These are phyloP conservation scores for Chrysanthemum lavandulifolium DNA, from an alignment of 129 eudicot species.

Conservation along the genomic window DNA sequence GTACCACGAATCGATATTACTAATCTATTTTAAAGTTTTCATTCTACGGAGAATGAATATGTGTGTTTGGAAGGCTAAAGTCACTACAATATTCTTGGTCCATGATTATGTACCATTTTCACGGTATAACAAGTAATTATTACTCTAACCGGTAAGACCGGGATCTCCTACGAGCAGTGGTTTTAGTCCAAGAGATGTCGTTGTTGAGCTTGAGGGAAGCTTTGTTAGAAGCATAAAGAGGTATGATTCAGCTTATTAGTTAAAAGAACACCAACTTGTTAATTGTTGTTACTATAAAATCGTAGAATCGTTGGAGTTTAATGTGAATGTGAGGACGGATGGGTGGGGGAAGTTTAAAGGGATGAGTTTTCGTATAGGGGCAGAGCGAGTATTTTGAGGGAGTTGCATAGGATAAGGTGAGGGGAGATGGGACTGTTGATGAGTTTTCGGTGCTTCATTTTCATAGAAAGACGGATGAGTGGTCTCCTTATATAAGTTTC, in stretches of 20 bases:
- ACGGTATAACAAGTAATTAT: neutral
- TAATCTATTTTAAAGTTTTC: no score
- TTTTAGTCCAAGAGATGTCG: conserved; percentile 72
- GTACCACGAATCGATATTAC: no score
- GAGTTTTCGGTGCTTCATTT: conserved; percentile 86
- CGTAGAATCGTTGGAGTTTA: conserved; percentile 50
- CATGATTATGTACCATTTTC: neutral
- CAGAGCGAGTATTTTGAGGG: conserved; percentile 85
- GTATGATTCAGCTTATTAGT: conserved; percentile 30
- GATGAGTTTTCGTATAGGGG: conserved; percentile 69
- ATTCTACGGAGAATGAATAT: no score
- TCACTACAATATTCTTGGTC: no score
- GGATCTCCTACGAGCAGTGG: conserved; percentile 89
- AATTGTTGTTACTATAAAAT: neutral
- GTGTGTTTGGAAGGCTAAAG: no score
- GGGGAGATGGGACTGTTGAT: conserved; percentile 54
- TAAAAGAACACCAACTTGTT: neutral
- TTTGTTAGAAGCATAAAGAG: conserved; percentile 72
- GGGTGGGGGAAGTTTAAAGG: conserved; percentile 86
- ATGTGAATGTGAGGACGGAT: conserved; percentile 78
- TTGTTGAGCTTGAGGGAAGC: conserved; percentile 74
- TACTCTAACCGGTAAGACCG: conserved; percentile 55
- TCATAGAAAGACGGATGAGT: conserved; percentile 69
- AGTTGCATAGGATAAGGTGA: conserved; percentile 84
- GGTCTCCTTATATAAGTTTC: conserved; percentile 80